These are phyloP conservation scores for Fonsecaea nubica DNA, from an alignment of 2,329 filamentous ascomycete species.

Conservation along the genomic window DNA sequence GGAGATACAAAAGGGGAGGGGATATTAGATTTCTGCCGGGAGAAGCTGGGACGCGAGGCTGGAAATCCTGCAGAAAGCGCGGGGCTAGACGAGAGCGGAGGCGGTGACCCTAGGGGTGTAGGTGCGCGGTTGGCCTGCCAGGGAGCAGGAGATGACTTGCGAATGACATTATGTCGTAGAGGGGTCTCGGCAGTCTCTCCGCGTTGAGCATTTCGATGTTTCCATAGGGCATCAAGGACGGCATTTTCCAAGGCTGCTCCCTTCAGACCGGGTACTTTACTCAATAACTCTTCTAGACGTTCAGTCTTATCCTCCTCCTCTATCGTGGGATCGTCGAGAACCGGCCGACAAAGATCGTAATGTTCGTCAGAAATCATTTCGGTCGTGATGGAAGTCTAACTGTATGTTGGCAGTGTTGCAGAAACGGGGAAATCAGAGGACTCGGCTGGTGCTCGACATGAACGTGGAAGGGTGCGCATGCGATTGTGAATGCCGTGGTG, in stretches of 20 bases:
- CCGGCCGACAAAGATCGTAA: constrained; percentile 87
- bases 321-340: constrained; percentile 79
- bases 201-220: constrained; percentile 59
- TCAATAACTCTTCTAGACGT: constrained; percentile 83
- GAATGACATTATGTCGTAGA: constrained; percentile 85
- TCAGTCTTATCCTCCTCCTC: constrained; percentile 97
- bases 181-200: constrained; percentile 74
- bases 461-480: constrained; percentile 12
- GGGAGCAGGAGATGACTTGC: constrained; percentile 87
- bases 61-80: constrained; percentile 77
- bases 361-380: constrained; percentile 89
- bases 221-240: constrained; percentile 87
- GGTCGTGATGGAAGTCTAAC: constrained; percentile 30
- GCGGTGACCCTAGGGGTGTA: constrained; percentile 83
- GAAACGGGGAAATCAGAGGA: not conserved
- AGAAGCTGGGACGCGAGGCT: constrained; percentile 74
- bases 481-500: not conserved
- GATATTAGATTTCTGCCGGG: constrained; percentile 53
- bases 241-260: constrained; percentile 85
- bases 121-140: constrained; percentile 79
- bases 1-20: constrained; percentile 89
- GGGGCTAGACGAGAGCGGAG: constrained; percentile 79
- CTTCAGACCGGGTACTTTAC: constrained; percentile 75
- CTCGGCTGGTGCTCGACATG: constrained; percentile 19
- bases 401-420: constrained; percentile 4